These are phyloP conservation scores for Pichia sp. DNA, from an alignment of 1,139 yeast species.

Conservation along the genomic window DNA sequence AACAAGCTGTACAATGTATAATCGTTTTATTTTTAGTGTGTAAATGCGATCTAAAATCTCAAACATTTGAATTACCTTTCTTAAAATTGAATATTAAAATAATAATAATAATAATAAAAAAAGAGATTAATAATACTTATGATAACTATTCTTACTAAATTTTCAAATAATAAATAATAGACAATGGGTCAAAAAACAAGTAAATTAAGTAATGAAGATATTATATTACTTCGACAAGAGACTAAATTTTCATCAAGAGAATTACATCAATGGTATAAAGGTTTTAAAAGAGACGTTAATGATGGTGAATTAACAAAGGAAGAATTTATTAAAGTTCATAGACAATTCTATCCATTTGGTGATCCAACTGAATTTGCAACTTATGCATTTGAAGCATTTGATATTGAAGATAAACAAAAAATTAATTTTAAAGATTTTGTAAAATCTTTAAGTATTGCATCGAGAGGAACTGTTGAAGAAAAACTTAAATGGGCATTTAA, in stretches of 20 bases:
- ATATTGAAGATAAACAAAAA: conserved; percentile 69
- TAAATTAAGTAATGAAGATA: conserved; percentile 85
- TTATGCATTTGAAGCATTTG: conserved; percentile 83
- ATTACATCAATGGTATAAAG: conserved; percentile 97
- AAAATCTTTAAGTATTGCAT: conserved; percentile 77
- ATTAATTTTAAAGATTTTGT: conserved; percentile 93
- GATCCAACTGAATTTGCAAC: conserved; percentile 90
- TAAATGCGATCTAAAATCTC: too few relatives aligned
- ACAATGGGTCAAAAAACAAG: conserved; percentile 95
- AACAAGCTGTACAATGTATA: too few relatives aligned
- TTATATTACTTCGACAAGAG: conserved; percentile 71
- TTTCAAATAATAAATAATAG: too few relatives aligned
- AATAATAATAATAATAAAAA: too few relatives aligned
- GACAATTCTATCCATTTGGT: conserved; percentile 97
- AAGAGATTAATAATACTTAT: too few relatives aligned
- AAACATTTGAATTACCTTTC: too few relatives aligned
- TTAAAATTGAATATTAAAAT: too few relatives aligned
- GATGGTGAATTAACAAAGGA: conserved; percentile 80
- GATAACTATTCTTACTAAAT: too few relatives aligned
- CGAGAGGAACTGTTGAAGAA: conserved; percentile 83
- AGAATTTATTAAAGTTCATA: conserved; percentile 86
- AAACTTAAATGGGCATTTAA: conserved; percentile 83
- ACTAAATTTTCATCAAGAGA: conserved; percentile 93
- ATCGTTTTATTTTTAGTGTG: too few relatives aligned
- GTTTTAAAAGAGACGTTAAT: conserved; percentile 90